Conservation (phyloP, 2,329 filamentous ascomycete species). For the Cytospora schulzeri region DNA sequence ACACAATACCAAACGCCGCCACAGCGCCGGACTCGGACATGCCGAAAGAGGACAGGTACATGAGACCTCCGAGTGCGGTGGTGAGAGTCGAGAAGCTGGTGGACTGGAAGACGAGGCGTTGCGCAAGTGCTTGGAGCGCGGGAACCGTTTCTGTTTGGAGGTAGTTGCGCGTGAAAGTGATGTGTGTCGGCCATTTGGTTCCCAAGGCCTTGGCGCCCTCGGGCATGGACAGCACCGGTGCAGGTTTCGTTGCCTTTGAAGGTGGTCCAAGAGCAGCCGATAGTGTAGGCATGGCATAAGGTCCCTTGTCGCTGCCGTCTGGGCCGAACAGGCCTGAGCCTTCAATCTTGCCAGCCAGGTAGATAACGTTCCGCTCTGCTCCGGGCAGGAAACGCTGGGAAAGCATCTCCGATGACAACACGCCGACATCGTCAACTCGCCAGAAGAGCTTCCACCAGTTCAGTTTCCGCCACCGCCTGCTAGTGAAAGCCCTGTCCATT, state of each 20-base stretch:
- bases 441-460: conserved; percentile 96
- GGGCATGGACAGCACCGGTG: conserved; percentile 10
- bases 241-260: conserved; percentile 8
- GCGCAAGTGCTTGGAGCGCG: conserved; percentile 70
- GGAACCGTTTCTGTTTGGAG: conserved; percentile 69
- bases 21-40: conserved; percentile 65
- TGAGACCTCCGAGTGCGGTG: conserved; percentile 54
- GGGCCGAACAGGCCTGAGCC: conserved; percentile 33
- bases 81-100: conserved; percentile 70
- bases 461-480: conserved; percentile 76
- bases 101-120: conserved; percentile 74
- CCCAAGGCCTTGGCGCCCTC: conserved; percentile 13
- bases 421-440: conserved; percentile 88
- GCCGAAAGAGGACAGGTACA: conserved; percentile 58
- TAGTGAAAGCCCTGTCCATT: conserved; percentile 75
- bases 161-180: conserved; percentile 69
- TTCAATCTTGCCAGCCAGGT: conserved; percentile 67
- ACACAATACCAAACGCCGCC: conserved; percentile 61
- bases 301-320: conserved; percentile 21
- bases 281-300: conserved; percentile 33
- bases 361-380: conserved; percentile 81
- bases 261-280: conserved; percentile 11
- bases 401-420: conserved; percentile 80
- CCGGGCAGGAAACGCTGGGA: conserved; percentile 74
- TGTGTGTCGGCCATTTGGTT: conserved; percentile 72